Base-by-base conservation (phyloP, 306 rosid species). In the Calophaca sinica region DNA sequence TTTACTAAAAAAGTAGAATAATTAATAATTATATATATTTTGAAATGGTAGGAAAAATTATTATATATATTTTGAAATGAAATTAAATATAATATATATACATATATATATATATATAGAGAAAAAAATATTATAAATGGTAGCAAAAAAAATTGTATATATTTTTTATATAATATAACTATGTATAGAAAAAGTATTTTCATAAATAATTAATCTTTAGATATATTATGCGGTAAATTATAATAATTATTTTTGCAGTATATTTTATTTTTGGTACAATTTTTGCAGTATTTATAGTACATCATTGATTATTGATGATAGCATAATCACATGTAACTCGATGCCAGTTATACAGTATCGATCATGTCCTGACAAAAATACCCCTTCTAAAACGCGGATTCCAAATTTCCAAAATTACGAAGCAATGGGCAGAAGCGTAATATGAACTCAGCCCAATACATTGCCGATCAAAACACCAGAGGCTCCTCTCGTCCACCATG, bases 401-500 rank as follows among this genome's bases (percentile, higher is more conserved):
- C 13, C 13, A 46, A 29, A 14, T 12, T 20, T 29, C 2, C 1
- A 75, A 69, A 69, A 66, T 66, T 11, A 70, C 75, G 64, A 31
- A 63, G 0, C 4, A 9, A 77, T 88, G 96, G 96, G 88, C 13
- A 83, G 0, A 59, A 7, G 1, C 4, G 92, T 86, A 81, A 86
- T 68, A 62, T 72, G 7, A 0, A 0, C 9, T 10, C 2, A 4
- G 51, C 50, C 84, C 82, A 74, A 66, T 84, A 81, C 88, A 60
- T 86, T 88, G 82, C 87, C 89, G 90, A 88, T 90, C 96, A 86
- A 86, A 89, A 86, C 85, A 89, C 88, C 83, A 84, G 84, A 65
- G 83, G 81, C 45, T 68, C 83, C 75, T 85, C 87, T 85, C 87
- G 81, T 82, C 88, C 87, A 69, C 90, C 90, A 77, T 84, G 88